Base-by-base conservation (phyloP, 805 yeast genomes). In the Schwanniomyces yamadae region DNA sequence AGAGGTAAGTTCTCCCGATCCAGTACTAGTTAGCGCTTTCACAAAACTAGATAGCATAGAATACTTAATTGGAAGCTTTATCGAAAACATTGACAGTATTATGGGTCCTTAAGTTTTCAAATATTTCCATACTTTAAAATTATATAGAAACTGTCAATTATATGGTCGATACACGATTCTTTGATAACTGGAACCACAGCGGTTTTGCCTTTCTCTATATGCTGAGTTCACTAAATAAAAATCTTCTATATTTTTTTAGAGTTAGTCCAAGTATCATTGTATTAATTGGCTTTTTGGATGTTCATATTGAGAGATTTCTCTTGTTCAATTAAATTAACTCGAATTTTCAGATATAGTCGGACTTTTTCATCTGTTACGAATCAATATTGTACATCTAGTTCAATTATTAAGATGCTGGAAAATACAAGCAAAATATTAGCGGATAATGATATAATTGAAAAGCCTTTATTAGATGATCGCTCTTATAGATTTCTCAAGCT, bases 401-500 rank as follows among this genome's bases (percentile, higher is more conserved):
- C 11, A 20, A 12, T 18, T 12, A 25, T 5, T 20, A n/a, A 8
- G 13, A 33, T 33, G 36, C 14, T 21, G n/a, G 35, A 32, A 30
- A 34, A 26, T 31, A 46, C 39, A 38, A 15, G 8, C 13, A 44
- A 50, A 4, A 23, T 51, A 2, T 39, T 61, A 31, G 66, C 69
- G 6, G 66, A 61, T 26, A 45, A 56, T 35, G 22, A 49, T 18
- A 45, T 42, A 13, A 62, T 68, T 14, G 63, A 55, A 14, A 75
- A 73, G 48, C 80, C 82, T 0, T 59, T 71, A 14, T 58, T 70
- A 21, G 98, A 91, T 59, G 87, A 90, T 48, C 71, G 98, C 35
- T 59, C 70, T 23, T 93, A 93, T 55, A 73, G 88, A 26, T 63
- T 80, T 32, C 66, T 91, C 46, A 66, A 75, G 38, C 61, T 84